Evolutionary conservation across 2,329 filamentous ascomycete genomes (phyloP), one percentile per base, ranked within the genome.

Genomic region (Sporothrix luriei): DNA sequence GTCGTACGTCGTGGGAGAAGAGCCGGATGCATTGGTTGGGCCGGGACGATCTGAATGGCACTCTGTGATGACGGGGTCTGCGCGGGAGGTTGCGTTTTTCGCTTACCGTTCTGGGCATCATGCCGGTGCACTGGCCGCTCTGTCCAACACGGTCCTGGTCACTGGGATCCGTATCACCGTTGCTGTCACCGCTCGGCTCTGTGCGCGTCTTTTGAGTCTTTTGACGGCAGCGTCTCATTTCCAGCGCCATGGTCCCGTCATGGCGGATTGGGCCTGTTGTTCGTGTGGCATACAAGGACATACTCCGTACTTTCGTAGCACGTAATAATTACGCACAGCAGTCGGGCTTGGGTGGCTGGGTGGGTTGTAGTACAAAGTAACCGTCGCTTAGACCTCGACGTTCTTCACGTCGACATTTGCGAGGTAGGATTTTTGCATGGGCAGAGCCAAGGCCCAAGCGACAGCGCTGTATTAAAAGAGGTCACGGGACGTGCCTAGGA

Each of bases 231-330:
- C 33, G 29, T 38, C 26, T 38, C 29, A 57, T 57, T 57, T 57
- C 54, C 54, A 57, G 54, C 54, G 29, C 26, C 54, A 57, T 57
- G 54, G 54, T 57, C 26, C 54, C 54, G 54, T 29, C 29, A 57
- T 26, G 38, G 54, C 54, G 54, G 54, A 38, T 38, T 57, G 54
- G 26, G 26, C 29, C 5, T 19, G 7, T 29, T 54, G n/a, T 29
- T 4, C 19, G 16, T 29, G 40, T 64, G 14, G 51, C 51, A 33
- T 29, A 54, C 51, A 7, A 4, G 3, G 16, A 24, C 3, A 26
- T n/a, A 57, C 29, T 26, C 10, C 24, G 26, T 55, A 33, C 14
- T 26, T 14, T 46, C 13, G 40, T 46, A 46, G 40, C 11, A 16
- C 14, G 40, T 14, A 46, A 46, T 14, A 57, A 46, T 14, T 14